Percentiles rank a stretch among this genome's conserved stretches.
Evolutionary conservation across 2,329 filamentous ascomycete genomes (phyloP).

Genomic region (Davidsoniella neocaledoniae): DNA sequence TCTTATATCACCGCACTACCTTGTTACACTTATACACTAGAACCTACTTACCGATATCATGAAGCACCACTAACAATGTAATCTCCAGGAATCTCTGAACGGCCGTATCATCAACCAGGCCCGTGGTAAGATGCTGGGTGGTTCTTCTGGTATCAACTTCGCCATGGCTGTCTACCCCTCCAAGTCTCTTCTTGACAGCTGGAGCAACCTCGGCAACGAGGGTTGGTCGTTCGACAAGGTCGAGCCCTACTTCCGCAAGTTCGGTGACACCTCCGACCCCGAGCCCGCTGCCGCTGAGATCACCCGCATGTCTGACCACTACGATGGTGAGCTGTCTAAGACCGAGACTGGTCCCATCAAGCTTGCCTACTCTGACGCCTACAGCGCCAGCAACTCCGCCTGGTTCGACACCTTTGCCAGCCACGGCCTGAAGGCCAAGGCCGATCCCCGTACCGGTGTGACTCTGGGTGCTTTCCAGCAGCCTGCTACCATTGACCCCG

Average conservation of each 20-base stretch:
- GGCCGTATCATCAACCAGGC: conserved; percentile 17
- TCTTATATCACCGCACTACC: no score
- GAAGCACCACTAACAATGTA: no score
- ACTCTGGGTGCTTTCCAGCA: conserved; percentile 21
- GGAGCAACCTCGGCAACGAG: conserved; percentile 17
- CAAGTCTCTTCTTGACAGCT: conserved; percentile 13
- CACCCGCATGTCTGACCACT: conserved; percentile 19
- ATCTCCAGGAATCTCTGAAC: conserved; percentile 10
- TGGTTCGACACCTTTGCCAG: conserved; percentile 23
- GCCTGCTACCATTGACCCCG: conserved; percentile 18
- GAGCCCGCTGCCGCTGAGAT: conserved; percentile 17
- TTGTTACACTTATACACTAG: no score
- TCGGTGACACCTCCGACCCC: conserved; percentile 19
- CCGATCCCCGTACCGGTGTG: conserved; percentile 19
- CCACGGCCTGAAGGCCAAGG: conserved; percentile 20
- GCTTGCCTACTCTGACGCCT: conserved; percentile 13
- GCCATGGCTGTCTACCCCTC: conserved; percentile 23
- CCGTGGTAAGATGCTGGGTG: conserved; percentile 41
- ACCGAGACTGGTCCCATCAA: conserved; percentile 17
- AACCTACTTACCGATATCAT: no score
- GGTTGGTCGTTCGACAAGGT: conserved; percentile 18
- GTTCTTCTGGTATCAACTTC: conserved; percentile 43
- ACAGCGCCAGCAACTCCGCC: conserved; percentile 19
- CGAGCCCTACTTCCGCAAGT: conserved; percentile 21
- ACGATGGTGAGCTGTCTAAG: conserved; percentile 19